phyloP scores from a whole-genome alignment of 148 eudicot genomes.

The Cornus kousa region DNA sequence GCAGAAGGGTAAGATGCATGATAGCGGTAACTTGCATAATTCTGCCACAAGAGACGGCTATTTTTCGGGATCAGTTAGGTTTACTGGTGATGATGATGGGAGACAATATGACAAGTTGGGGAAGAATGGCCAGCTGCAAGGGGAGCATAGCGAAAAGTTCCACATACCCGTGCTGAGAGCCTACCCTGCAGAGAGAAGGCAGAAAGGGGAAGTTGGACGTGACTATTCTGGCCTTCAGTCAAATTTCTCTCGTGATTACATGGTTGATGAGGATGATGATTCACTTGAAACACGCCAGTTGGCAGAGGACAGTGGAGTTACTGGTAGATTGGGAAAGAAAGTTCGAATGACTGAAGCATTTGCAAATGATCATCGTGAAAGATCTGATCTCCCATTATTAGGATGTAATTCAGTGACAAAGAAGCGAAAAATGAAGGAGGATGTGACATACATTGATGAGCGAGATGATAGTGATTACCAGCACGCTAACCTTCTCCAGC shows the following conservation, averaged over 20 bases:
- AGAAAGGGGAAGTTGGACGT: slow-evolving; percentile 41
- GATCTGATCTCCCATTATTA: slow-evolving; percentile 37
- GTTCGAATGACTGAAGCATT: slow-evolving; percentile 27
- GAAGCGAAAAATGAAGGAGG: slow-evolving; percentile 59
- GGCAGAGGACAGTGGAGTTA: slow-evolving; percentile 20
- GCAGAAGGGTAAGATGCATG: slow-evolving; percentile 51
- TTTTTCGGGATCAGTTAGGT: slow-evolving; percentile 31
- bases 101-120: slow-evolving; percentile 27
- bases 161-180: slow-evolving; percentile 38
- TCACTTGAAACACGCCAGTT: slow-evolving; percentile 22
- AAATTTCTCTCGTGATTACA: slow-evolving; percentile 33
- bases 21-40: slow-evolving; percentile 32
- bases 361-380: slow-evolving; percentile 29
- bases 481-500: slow-evolving; percentile 36
- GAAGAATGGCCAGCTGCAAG: slow-evolving; percentile 48
- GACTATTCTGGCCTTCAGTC: slow-evolving; percentile 38
- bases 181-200: slow-evolving; percentile 40
- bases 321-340: slow-evolving; percentile 26
- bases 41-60: slow-evolving; percentile 25
- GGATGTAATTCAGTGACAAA: slow-evolving; percentile 41
- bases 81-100: slow-evolving; percentile 29
- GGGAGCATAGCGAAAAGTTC: slow-evolving; percentile 34
- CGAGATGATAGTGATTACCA: slow-evolving; percentile 30
- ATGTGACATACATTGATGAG: slow-evolving; percentile 32
- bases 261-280: slow-evolving; percentile 42